Percentiles rank a stretch among this genome's conserved stretches.
phyloP scores from a whole-genome alignment of 169 alveolate species.

The Sarcocystis neurona region DNA sequence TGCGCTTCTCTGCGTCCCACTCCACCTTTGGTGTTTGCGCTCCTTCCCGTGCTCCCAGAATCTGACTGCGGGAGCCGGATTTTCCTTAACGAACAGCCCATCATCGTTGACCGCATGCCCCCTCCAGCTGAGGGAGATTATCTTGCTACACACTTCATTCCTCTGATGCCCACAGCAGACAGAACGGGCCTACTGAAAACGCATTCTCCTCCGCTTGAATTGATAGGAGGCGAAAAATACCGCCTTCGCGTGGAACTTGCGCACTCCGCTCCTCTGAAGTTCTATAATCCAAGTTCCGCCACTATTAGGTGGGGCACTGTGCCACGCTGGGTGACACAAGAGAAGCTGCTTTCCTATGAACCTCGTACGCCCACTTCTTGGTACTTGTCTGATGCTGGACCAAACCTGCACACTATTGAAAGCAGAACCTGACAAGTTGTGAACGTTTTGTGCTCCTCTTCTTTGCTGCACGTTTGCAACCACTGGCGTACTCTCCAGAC shows the following conservation, averaged over 20 bases:
- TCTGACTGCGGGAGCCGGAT: slow-evolving; percentile 73
- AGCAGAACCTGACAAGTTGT: too few species aligned
- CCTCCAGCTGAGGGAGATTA: slow-evolving; percentile 56
- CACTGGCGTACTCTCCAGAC: too few species aligned
- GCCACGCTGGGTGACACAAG: too few species aligned
- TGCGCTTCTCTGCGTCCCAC: too few species aligned
- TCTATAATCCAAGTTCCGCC: background rate
- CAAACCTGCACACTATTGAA: too few species aligned
- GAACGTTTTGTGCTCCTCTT: too few species aligned
- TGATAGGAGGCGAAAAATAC: slow-evolving; percentile 82
- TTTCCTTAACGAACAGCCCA: slow-evolving; percentile 69
- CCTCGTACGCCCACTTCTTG: too few species aligned
- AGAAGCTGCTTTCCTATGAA: too few species aligned
- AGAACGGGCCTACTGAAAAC: slow-evolving; percentile 61
- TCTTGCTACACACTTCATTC: slow-evolving; percentile 54
- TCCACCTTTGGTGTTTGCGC: too few species aligned
- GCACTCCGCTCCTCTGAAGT: slow-evolving; percentile 77
- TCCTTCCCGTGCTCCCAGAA: background rate
- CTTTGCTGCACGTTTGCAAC: too few species aligned
- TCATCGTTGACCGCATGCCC: slow-evolving; percentile 73
- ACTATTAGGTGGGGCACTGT: slow-evolving; percentile 8
- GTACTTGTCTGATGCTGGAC: too few species aligned
- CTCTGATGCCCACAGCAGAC: slow-evolving; percentile 67
- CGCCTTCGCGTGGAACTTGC: slow-evolving; percentile 79
- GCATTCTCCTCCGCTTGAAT: slow-evolving; percentile 78